phyloP scores from a whole-genome alignment of 192 early-diverging fungal species.

The Coemansia reversa region DNA sequence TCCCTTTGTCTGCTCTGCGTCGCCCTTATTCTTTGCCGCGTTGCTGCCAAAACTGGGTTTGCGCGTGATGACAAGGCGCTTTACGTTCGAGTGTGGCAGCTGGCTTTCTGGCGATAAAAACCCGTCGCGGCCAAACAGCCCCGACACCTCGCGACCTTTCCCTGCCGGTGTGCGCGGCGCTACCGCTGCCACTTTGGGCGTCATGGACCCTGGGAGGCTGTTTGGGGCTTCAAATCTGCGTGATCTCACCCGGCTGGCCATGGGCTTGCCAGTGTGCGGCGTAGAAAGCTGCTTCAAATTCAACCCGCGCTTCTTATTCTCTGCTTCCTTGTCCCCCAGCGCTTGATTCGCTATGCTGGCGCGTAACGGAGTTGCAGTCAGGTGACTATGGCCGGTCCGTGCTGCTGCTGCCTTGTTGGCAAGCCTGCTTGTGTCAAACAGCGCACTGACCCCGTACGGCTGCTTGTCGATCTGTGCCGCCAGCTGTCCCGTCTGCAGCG shows the following conservation, averaged over 20 bases:
- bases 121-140: constrained; percentile 52
- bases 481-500: constrained; percentile 31
- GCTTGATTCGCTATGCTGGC: constrained; percentile 24
- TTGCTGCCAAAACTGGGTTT: constrained; percentile 30
- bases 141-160: not conserved
- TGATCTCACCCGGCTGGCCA: constrained; percentile 61
- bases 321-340: constrained; percentile 37
- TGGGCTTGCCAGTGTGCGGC: constrained; percentile 64
- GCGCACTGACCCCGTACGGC: constrained; percentile 83
- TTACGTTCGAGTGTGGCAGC: constrained; percentile 68
- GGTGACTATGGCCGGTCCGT: constrained; percentile 29
- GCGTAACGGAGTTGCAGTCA: constrained; percentile 42
- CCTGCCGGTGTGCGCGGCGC: constrained; percentile 13
- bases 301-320: constrained; percentile 67
- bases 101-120: constrained; percentile 67
- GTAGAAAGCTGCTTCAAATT: constrained; percentile 72
- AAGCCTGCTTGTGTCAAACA: constrained; percentile 62
- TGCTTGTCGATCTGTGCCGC: constrained; percentile 78
- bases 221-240: constrained; percentile 66
- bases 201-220: constrained; percentile 10
- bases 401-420: constrained; percentile 14
- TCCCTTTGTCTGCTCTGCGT: not conserved
- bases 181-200: constrained; percentile 27
- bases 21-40: not conserved
- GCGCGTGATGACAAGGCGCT: constrained; percentile 66